Evolutionary conservation across 306 rosid genomes (phyloP), one percentile per base, ranked within the genome.

Genomic region (Oemleria cerasiformis): DNA sequence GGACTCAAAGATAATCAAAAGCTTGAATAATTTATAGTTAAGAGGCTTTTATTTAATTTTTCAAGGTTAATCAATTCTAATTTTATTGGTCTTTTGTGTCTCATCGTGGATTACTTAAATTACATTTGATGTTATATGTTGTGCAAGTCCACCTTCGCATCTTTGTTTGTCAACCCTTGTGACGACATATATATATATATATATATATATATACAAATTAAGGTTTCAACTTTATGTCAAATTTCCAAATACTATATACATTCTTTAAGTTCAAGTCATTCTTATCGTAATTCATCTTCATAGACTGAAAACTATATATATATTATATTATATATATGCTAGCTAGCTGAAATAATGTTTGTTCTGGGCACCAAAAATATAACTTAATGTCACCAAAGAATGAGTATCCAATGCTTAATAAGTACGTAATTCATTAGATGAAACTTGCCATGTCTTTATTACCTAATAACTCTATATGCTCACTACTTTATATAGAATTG

Each of bases 151-250:
- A 25, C 57, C 56, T 61, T 21, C 74, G 88, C 89, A 83, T 75
- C 84, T 81, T 81, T 79, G 86, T 88, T 83, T 84, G 91, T 88
- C 87, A 84, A 79, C 78, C 74, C 68, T 23, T 51, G 71, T 88
- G 90, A 85, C 90, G 85, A 82, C 77, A 76, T 57, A 38, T 16
- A 21, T 17, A 61, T 61, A n/a, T n/a, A n/a, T n/a, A n/a, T n/a
- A n/a, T n/a, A n/a, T n/a, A n/a, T n/a, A n/a, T n/a, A n/a, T 36
- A 43, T 40, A 41, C 19, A 19, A 9, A 44, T 45, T 5, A 55
- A 49, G 19, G 36, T 21, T 8, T 21, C 14, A 55, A 55, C 14
- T 55, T 55, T 13, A 30, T 57, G 9, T 4, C 7, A 60, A 60
- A 23, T 17, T 61, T 38, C 65, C 9, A 12, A 61, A 61, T 36